Evolutionary conservation across 2,329 filamentous ascomycete genomes (phyloP), one percentile per base, ranked within the genome.

Genomic region (Penicillium janthinellum): DNA sequence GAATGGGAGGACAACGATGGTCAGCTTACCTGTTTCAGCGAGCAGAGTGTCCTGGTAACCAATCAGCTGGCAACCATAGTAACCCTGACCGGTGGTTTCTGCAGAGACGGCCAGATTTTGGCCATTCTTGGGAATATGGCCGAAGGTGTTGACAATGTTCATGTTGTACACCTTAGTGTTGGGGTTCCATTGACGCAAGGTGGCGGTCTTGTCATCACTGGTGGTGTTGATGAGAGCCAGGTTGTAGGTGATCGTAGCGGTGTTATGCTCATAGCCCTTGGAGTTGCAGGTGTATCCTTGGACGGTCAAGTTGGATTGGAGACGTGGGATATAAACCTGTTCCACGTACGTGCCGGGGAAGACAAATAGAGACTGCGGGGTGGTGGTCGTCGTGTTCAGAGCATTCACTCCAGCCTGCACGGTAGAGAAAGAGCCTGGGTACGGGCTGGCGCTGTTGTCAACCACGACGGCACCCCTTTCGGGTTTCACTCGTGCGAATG

Each of bases 1-100:
- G 12, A 14, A 49, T 11, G 2, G 10, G 6, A n/a, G 34, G 14
- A 15, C 25, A 4, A 25, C 8, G 7, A 38, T 11, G 3, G 15
- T 7, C 34, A 15, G n/a, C 35, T 20, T 51, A 51, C 49, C 49
- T 28, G 49, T 69, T 54, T 73, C 71, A 15, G 70, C 69, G 1
- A 72, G 62, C 12, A 73, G 57, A 4, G 70, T 73, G 45, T 73
- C 69, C 45, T 73, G 70, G 51, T 65, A 71, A 2, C 70, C 70
- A 35, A 71, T 60, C 52, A 72, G 72, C 4, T 67, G 70, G 48
- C 70, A 71, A 3, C 70, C 69, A 45, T 73, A 72, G 49, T 51
- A 51, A 15, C 49, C 49, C 35, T 51, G 49, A n/a, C 34, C 31
- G 4, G 34, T 38, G n/a, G 71, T 51, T 34, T 51, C 49, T 5